These are phyloP conservation scores for Apiospora pterosperma DNA, from an alignment of 2,329 filamentous ascomycete species.

Conservation along the genomic window DNA sequence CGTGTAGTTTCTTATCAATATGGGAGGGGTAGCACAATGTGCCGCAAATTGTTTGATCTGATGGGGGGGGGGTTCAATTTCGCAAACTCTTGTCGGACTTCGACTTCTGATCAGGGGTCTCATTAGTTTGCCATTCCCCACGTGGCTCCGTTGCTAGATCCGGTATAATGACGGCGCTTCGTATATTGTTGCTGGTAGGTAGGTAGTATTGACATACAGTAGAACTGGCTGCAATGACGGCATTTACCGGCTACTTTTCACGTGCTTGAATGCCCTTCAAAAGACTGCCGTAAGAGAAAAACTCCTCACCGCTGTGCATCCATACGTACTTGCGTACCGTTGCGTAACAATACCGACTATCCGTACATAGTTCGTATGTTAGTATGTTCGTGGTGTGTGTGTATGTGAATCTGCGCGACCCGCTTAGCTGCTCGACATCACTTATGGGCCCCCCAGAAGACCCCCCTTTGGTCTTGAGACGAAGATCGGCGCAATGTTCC, in stretches of 20 bases:
- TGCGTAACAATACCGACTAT: background rate
- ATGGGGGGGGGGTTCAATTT: background rate
- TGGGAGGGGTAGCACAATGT: background rate
- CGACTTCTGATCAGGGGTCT: background rate
- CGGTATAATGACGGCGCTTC: background rate
- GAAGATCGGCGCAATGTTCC: slow-evolving; percentile 1
- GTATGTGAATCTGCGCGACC: background rate
- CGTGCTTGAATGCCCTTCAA: background rate
- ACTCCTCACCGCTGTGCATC: background rate
- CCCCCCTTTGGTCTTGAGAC: background rate
- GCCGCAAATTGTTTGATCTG: background rate
- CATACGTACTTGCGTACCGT: background rate
- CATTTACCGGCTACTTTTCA: background rate
- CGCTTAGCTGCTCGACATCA: background rate
- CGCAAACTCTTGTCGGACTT: background rate
- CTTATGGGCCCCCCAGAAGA: background rate
- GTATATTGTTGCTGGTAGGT: background rate
- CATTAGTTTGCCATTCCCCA: background rate
- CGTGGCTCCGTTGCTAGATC: slow-evolving; percentile 1
- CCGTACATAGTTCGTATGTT: too few relatives aligned
- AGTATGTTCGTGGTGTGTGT: background rate
- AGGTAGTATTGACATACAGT: too few relatives aligned
- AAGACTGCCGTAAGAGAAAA: background rate
- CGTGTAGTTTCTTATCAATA: background rate
- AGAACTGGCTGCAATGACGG: background rate